A percentile compares a stretch with the other conserved stretches of the same genome.
Conservation (phyloP, 352 stramenopile genomes). For the Elongisporangium prolatum region DNA sequence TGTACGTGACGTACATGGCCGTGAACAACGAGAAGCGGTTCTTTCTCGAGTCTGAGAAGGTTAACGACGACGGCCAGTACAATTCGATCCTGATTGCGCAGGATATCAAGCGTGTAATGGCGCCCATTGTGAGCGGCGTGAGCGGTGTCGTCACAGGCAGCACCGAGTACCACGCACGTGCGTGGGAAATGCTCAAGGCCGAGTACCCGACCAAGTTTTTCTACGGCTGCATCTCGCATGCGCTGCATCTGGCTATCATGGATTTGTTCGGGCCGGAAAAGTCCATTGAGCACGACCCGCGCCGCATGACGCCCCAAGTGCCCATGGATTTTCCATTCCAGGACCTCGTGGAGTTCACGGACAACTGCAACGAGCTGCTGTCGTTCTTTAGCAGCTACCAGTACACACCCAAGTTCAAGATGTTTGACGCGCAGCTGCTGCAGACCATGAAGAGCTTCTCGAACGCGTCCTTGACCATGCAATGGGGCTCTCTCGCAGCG, state of each 20-base stretch:
- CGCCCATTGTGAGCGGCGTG: conserved; percentile 57
- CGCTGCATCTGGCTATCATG: conserved; percentile 75
- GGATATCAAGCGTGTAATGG: conserved; percentile 82
- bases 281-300: conserved; percentile 60
- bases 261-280: conserved; percentile 79
- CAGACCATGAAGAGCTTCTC: conserved; percentile 78
- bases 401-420: conserved; percentile 66
- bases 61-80: conserved; percentile 50
- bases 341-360: conserved; percentile 73
- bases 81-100: conserved; percentile 81
- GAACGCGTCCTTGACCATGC: conserved; percentile 51
- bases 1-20: conserved; percentile 78
- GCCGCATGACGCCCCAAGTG: conserved; percentile 54
- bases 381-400: conserved; percentile 83
- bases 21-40: conserved; percentile 76
- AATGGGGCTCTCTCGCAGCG: conserved; percentile 62
- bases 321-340: conserved; percentile 78
- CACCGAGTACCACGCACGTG: conserved; percentile 66
- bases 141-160: conserved; percentile 74
- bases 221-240: conserved; percentile 80
- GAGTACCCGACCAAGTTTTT: conserved; percentile 87
- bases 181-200: conserved; percentile 80
- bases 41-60: conserved; percentile 77
- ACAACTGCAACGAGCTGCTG: conserved; percentile 66
- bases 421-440: conserved; percentile 65